A percentile compares a stretch with the other conserved stretches of the same genome.
Conservation (phyloP, 331 rosid genomes). For the Rosa hybrid region DNA sequence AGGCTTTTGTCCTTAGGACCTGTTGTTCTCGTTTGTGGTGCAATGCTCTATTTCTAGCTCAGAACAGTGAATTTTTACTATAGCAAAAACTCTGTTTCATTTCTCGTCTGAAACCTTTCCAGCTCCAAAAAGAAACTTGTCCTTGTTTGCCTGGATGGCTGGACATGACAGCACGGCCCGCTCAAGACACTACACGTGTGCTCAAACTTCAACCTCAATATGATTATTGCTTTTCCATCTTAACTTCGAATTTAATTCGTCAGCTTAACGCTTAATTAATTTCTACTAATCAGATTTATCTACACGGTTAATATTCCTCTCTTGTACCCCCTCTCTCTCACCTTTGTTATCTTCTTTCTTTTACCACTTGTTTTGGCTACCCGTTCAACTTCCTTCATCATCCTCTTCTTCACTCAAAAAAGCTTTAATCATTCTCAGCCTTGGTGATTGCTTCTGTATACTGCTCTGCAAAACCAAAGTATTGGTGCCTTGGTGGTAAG, state of each 20-base stretch:
- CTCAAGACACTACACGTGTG: no score
- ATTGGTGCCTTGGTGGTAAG: neutral
- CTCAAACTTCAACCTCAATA: neutral
- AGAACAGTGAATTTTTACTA: no score
- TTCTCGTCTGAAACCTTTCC: neutral
- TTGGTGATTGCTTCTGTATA: neutral
- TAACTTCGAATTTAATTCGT: neutral
- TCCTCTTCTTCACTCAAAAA: neutral
- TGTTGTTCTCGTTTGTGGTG: neutral
- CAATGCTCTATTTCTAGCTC: neutral
- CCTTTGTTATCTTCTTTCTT: neutral
- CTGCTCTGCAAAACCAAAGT: neutral
- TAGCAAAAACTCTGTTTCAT: neutral
- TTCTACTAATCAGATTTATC: neutral
- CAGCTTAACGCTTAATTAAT: neutral
- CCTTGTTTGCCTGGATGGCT: neutral
- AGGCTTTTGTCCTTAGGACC: neutral
- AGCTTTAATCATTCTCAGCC: neutral
- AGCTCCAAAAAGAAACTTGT: neutral
- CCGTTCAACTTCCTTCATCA: no score
- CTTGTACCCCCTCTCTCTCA: neutral
- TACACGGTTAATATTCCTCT: neutral
- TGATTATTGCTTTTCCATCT: no score
- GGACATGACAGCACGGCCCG: neutral
- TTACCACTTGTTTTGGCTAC: neutral